phyloP scores from a whole-genome alignment of 2,329 filamentous ascomycete species.

The Eutypa lata region DNA sequence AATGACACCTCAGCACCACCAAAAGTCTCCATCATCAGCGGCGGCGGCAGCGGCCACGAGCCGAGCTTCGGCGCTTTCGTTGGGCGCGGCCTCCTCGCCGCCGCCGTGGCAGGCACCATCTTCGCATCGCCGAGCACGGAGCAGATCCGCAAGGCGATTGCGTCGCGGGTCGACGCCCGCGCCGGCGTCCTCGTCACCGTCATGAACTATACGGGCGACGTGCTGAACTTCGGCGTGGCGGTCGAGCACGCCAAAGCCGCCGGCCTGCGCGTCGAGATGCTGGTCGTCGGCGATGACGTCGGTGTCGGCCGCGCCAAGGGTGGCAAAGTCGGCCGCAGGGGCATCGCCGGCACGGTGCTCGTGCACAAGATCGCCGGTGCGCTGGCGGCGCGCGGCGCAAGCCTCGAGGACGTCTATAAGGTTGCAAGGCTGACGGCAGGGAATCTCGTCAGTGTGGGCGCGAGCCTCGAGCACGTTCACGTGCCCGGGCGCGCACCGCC shows the following conservation, averaged over 20 bases:
- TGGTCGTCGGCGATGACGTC: conserved; percentile 88
- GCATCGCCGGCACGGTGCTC: conserved; percentile 86
- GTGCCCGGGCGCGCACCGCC: conserved; percentile 70
- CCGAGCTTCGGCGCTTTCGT: conserved; percentile 86
- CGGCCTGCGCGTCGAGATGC: conserved; percentile 78
- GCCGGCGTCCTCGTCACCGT: conserved; percentile 84
- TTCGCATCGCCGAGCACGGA: conserved; percentile 80
- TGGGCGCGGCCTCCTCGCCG: conserved; percentile 74
- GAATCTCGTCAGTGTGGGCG: conserved; percentile 82
- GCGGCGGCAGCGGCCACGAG: conserved; percentile 88
- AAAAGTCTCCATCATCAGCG: conserved; percentile 80
- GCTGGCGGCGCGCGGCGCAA: conserved; percentile 67
- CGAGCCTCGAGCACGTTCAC: conserved; percentile 87
- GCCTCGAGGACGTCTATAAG: conserved; percentile 67
- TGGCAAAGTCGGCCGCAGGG: conserved; percentile 88
- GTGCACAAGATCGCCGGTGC: conserved; percentile 90
- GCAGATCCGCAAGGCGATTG: conserved; percentile 76
- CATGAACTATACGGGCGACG: conserved; percentile 91
- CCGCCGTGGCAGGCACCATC: conserved; percentile 81
- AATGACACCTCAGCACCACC: conserved; percentile 34
- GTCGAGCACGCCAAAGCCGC: conserved; percentile 86
- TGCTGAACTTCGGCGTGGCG: conserved; percentile 90
- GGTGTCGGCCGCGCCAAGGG: conserved; percentile 78
- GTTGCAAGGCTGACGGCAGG: conserved; percentile 69
- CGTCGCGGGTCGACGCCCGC: conserved; percentile 65